Base-by-base conservation (phyloP, 2,329 filamentous ascomycete genomes). In the Colletotrichum orbiculare region DNA sequence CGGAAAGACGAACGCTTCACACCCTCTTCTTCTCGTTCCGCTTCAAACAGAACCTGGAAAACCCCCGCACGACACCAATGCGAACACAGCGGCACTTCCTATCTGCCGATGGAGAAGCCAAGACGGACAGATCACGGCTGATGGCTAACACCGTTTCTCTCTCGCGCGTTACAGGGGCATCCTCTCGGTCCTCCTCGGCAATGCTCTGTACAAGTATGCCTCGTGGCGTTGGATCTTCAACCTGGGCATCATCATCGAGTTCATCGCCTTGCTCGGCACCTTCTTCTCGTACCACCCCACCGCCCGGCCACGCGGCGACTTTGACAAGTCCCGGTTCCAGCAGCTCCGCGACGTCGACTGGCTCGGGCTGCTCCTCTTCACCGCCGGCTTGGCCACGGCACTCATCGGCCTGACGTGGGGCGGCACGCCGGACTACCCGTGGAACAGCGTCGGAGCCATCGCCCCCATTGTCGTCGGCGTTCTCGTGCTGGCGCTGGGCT, bases 321-420 rank as follows among this genome's bases (percentile, higher is more conserved):
- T 66, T 38, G 72, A 72, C 34, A 75, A 72, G 57, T 70, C 72
- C 6, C 71, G 71, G 13, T 71, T 68, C 70, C 65, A 75, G 54
- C 68, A 74, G 54, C 71, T 75, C 60, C 70, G 69, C 54, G 70
- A 74, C 41, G 69, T 75, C 9, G 74, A 75, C 60, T 76, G 72
- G 61, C 55, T 75, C 6, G 73, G 73, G 8, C 58, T 73, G 1
- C 13, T 48, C 13, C 63, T 73, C 2, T 73, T 72, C 50, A 64
- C 68, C 0, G 41, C 54, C 25, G 71, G 71, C 10, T 60, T 72
- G 9, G 68, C 70, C 10, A 45, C 69, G 11, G 69, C 68, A 48
- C 69, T 72, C 13, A 59, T 71, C 35, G 70, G 70, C 13, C 54
- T 72, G 46, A 71, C 67, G 3, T 71, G 71, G 71, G 54, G 67